Base-by-base conservation (phyloP, 345 rosid genomes). In the Murraya paniculata region DNA sequence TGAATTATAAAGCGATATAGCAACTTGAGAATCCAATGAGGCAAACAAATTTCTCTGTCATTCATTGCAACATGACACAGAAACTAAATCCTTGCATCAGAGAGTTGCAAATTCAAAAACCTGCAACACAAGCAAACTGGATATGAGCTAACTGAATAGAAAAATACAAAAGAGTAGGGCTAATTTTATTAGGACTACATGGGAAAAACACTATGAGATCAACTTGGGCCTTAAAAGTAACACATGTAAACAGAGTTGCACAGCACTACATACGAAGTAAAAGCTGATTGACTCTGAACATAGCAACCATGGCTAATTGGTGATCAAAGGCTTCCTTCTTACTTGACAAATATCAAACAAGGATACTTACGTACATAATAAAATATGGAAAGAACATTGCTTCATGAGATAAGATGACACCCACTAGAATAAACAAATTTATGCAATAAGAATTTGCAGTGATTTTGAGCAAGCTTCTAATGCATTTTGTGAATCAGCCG, bases 61-160 rank as follows among this genome's bases (percentile, higher is more conserved):
- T 76, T 66, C 53, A 53, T 11, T 30, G 78, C 71, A n/a, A 33
- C 61, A 64, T n/a, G 59, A 41, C 59, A 74, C 27, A n/a, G 55
- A 75, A 50, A 76, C 64, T 27, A 66, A 5, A 65, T 53, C 64
- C 55, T 35, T 21, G 14, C 35, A 53, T 33, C 55, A 24, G 61
- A 50, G 65, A 27, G 55, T 35, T 25, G 35, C 64, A 68, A 68
- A 36, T 9, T 55, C 10, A 53, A n/a, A 55, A 8, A 53, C 72
- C 72, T 76, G 78, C 36, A 61, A 31, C 41, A n/a, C 41, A 73
- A 6, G 21, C 59, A 50, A 64, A 21, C 33, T 14, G 9, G 19
- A 4, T 21, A 25, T 4, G 2, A 30, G 33, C 4, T 9, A 64
- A 48, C 7, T 11, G 31, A 75, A 48, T 3, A 64, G 5, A 13